A percentile compares a stretch with the other conserved stretches of the same genome.
Conservation (phyloP, 164 flowering plant genomes). For the Piper betle region DNA sequence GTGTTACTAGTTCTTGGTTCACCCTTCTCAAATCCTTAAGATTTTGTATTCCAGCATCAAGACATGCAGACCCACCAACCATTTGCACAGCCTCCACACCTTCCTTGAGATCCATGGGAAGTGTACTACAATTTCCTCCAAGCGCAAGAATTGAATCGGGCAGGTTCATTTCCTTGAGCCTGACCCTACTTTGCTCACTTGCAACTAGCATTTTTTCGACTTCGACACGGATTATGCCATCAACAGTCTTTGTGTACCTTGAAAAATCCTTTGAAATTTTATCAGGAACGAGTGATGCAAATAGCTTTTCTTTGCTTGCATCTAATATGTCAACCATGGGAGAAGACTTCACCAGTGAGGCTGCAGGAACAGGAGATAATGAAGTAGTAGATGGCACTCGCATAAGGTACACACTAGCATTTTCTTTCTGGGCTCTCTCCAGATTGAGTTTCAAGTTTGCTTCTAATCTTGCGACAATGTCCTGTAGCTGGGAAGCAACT, state of each 20-base stretch:
- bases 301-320: conserved; percentile 91
- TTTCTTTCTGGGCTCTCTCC: conserved; percentile 90
- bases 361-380: conserved; percentile 61
- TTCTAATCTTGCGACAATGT: conserved; percentile 66
- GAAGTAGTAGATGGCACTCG: conserved; percentile 79
- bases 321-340: conserved; percentile 75
- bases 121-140: conserved; percentile 54
- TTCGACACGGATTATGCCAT: conserved; percentile 81
- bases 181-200: conserved; percentile 86
- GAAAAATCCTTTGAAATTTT: conserved; percentile 91
- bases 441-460: conserved; percentile 60
- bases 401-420: conserved; percentile 95
- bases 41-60: conserved; percentile 89
- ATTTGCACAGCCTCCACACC: conserved; percentile 97
- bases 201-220: conserved; percentile 94
- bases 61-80: conserved; percentile 87
- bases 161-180: conserved; percentile 93
- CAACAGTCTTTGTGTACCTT: conserved; percentile 94
- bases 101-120: conserved; percentile 74
- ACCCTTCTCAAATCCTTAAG: conserved; percentile 89
- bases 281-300: conserved; percentile 90
- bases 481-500: conserved; percentile 67
- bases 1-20: conserved; percentile 76
- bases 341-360: conserved; percentile 81
- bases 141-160: conserved; percentile 91